Conservation (phyloP, 371 early-diverging fungal species). For the Choanephora cucurbitarum region DNA sequence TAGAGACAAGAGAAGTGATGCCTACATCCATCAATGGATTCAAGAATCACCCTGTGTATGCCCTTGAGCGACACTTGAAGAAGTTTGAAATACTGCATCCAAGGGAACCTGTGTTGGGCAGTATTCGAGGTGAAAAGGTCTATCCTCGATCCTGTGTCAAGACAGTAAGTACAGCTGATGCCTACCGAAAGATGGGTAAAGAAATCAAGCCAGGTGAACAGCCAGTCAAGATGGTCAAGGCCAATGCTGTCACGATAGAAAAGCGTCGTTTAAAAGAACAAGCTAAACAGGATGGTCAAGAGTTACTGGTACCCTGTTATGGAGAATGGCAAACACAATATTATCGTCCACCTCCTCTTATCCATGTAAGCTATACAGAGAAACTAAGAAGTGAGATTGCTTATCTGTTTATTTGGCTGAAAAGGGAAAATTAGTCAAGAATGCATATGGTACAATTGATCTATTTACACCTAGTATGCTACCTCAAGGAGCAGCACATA, state of each 20-base stretch:
- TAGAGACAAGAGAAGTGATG: constrained; percentile 66
- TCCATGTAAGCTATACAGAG: constrained; percentile 67
- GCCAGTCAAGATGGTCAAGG: constrained; percentile 70
- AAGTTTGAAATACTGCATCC: constrained; percentile 73
- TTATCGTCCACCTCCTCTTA: constrained; percentile 64
- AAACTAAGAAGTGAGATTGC: no score
- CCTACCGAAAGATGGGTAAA: constrained; percentile 71
- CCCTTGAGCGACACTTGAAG: constrained; percentile 81
- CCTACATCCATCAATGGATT: constrained; percentile 78
- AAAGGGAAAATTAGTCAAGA: constrained; percentile 79
- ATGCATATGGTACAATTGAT: constrained; percentile 81
- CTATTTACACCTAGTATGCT: constrained; percentile 83
- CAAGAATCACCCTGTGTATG: constrained; percentile 82
- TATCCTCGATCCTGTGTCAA: constrained; percentile 77
- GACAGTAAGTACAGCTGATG: constrained; percentile 59
- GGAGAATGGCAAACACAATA: constrained; percentile 89
- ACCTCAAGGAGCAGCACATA: constrained; percentile 80
- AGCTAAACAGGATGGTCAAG: constrained; percentile 43
- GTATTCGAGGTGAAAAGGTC: constrained; percentile 73
- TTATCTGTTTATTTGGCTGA: constrained; percentile 1
- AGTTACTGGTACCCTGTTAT: constrained; percentile 54
- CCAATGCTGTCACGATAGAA: constrained; percentile 62
- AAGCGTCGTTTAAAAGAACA: constrained; percentile 55
- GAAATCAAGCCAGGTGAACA: constrained; percentile 48
- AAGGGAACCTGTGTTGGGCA: constrained; percentile 68